Evolutionary conservation across 768 basidiomycete species (phyloP), one percentile per base, ranked within the genome.

Genomic region (Pulveroboletus sp.): DNA sequence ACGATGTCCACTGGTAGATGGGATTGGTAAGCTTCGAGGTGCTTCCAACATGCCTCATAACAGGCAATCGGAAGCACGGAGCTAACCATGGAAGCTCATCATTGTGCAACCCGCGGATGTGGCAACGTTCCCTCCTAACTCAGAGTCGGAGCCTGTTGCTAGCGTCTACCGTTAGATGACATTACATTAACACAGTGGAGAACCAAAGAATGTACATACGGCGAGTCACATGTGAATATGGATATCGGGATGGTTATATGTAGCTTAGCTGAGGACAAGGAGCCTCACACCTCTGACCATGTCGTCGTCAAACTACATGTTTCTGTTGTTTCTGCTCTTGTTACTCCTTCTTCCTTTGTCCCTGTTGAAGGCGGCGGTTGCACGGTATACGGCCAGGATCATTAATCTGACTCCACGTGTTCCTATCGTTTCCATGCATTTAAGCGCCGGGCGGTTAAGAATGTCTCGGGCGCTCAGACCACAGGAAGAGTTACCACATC

Each of bases 281-380:
- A 45, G 26, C 27, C 14, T 35, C 45, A 26, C 20, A 51, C 51
- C 53, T 39, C 20, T 42, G 14, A 34, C 17, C 41, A 36, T 31
- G 31, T 43, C 26, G 36, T 26, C 49, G 2, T 34, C 43, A 23
- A 53, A 50, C 5, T n/a, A 35, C 34, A 46, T 55, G 20, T 64
- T 53, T 46, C 40, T 64, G 29, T 27, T 63, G 31, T 54, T 55
- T 32, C 47, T 64, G 26, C 34, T 58, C 16, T 19, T 58, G 13
- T 1, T 40, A 6, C 11, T 56, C 1, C 39, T 38, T 19, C 24
- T 53, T 31, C 20, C 32, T 4, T 17, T 23, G 13, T 11, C 43
- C 34, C 10, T 24, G n/a, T 35, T 35, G 24, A 49, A 24, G 39
- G 26, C 3, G 35, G 30, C 4, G 35, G 39, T 48, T 34, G 45